Evolutionary conservation across 1,284 basidiomycete species (phyloP).

Genomic region (Boletellus deceptivus): DNA sequence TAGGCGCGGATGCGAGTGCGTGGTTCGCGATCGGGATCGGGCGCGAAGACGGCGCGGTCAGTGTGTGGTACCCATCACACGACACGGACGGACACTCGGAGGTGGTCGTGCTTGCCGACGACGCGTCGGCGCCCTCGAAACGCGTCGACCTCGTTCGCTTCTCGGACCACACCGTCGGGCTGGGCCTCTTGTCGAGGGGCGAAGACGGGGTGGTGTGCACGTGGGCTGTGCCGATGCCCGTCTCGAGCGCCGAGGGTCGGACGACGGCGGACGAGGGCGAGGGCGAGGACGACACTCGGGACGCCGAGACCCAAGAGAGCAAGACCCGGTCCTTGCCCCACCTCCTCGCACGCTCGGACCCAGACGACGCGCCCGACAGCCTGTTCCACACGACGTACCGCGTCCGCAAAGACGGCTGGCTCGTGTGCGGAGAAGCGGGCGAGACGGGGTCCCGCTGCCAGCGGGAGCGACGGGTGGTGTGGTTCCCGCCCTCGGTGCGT

Average conservation of each 20-base stretch:
- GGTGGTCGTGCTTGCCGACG: constrained; percentile 2
- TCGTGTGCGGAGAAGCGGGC: constrained; percentile 7
- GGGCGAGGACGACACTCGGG: neutral
- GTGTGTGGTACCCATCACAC: constrained; percentile 20
- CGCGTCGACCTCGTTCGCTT: constrained; percentile 13
- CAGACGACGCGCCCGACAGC: constrained; percentile 10
- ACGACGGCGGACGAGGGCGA: neutral
- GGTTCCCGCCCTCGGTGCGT: constrained; percentile 10
- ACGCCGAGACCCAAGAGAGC: neutral
- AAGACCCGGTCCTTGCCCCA: neutral
- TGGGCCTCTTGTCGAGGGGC: constrained; percentile 8
- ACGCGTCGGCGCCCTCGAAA: neutral
- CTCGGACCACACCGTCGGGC: constrained; percentile 2
- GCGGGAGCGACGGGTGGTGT: constrained; percentile 15
- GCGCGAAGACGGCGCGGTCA: constrained; percentile 18
- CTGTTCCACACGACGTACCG: constrained; percentile 10
- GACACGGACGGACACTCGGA: neutral
- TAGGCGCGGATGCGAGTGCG: too few relatives aligned
- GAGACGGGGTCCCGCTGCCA: too few relatives aligned
- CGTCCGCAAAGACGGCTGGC: constrained; percentile 25
- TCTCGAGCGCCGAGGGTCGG: neutral
- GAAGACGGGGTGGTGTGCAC: constrained; percentile 9
- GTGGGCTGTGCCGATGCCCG: constrained; percentile 12
- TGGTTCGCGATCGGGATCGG: constrained; percentile 12
- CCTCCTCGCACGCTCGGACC: constrained; percentile 13